Conservation (phyloP, 305 asterid genomes). For the Solanum hybrid region DNA sequence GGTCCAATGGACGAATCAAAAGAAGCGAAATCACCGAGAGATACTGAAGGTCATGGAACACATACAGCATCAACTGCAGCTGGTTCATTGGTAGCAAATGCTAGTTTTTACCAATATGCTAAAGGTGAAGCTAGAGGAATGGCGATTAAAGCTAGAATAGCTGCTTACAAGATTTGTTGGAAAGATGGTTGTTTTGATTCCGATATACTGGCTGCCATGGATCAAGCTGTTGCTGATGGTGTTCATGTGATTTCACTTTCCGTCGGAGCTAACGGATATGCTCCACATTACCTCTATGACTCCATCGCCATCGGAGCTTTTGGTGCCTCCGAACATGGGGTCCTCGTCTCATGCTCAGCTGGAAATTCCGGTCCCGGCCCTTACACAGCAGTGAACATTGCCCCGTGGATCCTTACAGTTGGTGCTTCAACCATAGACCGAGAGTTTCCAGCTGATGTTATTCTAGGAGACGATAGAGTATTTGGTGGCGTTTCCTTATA, state of each 20-base stretch:
- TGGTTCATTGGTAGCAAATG: constrained; percentile 64
- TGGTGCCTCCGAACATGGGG: constrained; percentile 60
- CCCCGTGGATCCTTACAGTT: constrained; percentile 93
- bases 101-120: constrained; percentile 70
- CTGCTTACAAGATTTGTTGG: constrained; percentile 88
- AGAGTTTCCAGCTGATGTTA: constrained; percentile 83
- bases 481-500: constrained; percentile 81
- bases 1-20: constrained; percentile 37
- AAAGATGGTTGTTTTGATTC: constrained; percentile 66
- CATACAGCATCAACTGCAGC: constrained; percentile 94
- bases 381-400: constrained; percentile 67
- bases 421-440: constrained; percentile 94
- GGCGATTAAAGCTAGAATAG: constrained; percentile 86
- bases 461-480: constrained; percentile 58
- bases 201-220: constrained; percentile 86
- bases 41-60: constrained; percentile 92
- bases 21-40: constrained; percentile 60
- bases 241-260: constrained; percentile 78
- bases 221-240: constrained; percentile 67
- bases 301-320: constrained; percentile 87
- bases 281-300: constrained; percentile 59
- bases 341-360: constrained; percentile 80
- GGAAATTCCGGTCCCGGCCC: constrained; percentile 83
- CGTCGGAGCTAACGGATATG: constrained; percentile 67
- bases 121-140: constrained; percentile 85